Conservation (phyloP, 1,284 basidiomycete species). For the Microbotryomycetes sp. region DNA sequence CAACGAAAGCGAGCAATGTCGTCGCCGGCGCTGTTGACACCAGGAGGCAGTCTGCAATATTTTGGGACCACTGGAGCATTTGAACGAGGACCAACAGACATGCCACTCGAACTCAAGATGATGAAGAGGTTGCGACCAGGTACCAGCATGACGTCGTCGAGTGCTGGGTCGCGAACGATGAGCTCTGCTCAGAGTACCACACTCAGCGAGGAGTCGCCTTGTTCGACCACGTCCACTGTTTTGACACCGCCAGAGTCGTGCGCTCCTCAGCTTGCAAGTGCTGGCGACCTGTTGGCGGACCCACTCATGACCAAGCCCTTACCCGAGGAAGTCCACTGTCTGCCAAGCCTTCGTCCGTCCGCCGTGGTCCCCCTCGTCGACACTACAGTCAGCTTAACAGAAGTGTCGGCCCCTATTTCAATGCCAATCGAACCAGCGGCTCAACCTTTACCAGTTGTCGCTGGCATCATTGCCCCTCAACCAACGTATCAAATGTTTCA, state of each 20-base stretch:
- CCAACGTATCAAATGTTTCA: not conserved
- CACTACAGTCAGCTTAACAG: not conserved
- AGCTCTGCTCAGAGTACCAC: not conserved
- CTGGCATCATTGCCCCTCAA: not conserved
- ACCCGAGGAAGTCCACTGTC: not conserved
- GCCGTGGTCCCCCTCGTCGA: not conserved
- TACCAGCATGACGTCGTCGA: not conserved
- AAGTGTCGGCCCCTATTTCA: not conserved
- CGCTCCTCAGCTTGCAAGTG: no score
- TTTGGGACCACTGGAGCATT: not conserved
- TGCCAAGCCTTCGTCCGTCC: no score
- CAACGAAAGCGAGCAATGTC: slow-evolving; percentile 24
- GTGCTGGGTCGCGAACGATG: not conserved
- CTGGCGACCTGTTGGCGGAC: not conserved
- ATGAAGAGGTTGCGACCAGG: not conserved
- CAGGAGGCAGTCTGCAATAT: slow-evolving; percentile 8
- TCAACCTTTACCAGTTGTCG: not conserved
- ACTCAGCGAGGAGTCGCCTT: not conserved
- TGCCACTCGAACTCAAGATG: not conserved
- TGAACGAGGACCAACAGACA: not conserved
- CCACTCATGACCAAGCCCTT: not conserved
- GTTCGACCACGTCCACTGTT: not conserved
- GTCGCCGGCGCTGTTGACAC: slow-evolving; percentile 22
- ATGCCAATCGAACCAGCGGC: not conserved
- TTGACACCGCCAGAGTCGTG: not conserved